A percentile compares a stretch with the other conserved stretches of the same genome.
Evolutionary conservation across 2,329 filamentous ascomycete genomes (phyloP).

Genomic region (Immersiporthe knoxdaviesiana): DNA sequence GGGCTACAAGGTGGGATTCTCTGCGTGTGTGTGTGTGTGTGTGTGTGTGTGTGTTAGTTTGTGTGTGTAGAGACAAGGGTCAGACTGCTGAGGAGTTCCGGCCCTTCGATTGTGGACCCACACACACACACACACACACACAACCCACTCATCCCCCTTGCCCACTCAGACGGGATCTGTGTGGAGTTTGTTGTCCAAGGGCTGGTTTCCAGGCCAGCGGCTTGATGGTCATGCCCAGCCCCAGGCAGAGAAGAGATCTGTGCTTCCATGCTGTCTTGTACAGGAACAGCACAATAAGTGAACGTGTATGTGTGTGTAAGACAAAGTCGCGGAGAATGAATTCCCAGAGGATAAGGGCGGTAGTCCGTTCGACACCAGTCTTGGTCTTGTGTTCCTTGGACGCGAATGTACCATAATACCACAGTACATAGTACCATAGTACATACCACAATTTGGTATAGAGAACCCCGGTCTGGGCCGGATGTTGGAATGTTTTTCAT

Average conservation of each 20-base stretch:
- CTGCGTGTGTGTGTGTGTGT: not conserved
- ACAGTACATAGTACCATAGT: conserved; percentile 11
- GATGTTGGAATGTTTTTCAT: conserved; percentile 25
- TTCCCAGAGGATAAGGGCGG: conserved; percentile 21
- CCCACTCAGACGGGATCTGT: conserved; percentile 8
- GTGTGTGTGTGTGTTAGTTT: not conserved
- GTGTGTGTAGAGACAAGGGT: conserved; percentile 12
- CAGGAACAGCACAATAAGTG: conserved; percentile 24
- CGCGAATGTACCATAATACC: conserved; percentile 17
- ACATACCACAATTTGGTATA: conserved; percentile 15
- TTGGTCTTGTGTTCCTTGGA: conserved; percentile 26
- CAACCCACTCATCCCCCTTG: no score
- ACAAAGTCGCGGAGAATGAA: conserved; percentile 24
- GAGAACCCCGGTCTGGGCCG: conserved; percentile 24
- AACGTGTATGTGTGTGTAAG: conserved; percentile 18
- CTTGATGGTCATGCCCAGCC: conserved; percentile 5
- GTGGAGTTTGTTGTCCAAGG: conserved; percentile 11
- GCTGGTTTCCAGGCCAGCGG: conserved; percentile 19
- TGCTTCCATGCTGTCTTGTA: conserved; percentile 19
- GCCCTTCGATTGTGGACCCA: conserved; percentile 6
- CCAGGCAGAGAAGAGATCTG: conserved; percentile 7
- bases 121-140: not conserved
- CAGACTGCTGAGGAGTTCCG: conserved; percentile 8
- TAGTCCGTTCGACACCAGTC: conserved; percentile 14
- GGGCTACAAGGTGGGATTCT: not conserved